Evolutionary conservation across 2,329 filamentous ascomycete genomes (phyloP).

Genomic region (Diaporthe sp.): DNA sequence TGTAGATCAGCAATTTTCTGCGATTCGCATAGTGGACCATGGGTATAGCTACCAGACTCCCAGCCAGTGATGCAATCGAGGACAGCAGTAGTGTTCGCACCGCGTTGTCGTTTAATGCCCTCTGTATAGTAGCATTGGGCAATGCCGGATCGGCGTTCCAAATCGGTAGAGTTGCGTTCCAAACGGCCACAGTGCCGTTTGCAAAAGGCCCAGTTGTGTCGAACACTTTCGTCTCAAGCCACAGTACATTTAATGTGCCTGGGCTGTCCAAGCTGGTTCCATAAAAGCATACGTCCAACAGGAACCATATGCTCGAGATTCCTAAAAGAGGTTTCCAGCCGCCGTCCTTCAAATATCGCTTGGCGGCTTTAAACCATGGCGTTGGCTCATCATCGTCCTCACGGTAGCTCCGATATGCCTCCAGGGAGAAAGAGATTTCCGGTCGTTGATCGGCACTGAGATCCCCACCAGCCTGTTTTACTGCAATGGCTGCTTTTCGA

Average conservation of each 20-base stretch:
- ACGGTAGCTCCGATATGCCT: not conserved
- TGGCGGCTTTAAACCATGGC: conserved; percentile 42
- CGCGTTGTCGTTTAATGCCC: conserved; percentile 37
- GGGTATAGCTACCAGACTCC: conserved; percentile 41
- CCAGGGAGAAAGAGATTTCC: not conserved
- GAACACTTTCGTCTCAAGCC: not conserved
- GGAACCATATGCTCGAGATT: conserved; percentile 65
- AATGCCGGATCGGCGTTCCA: conserved; percentile 44
- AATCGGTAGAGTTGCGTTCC: conserved; percentile 5
- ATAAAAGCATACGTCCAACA: conserved; percentile 70
- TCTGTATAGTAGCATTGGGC: conserved; percentile 44
- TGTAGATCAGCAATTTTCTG: conserved; percentile 38
- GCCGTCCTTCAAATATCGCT: conserved; percentile 49
- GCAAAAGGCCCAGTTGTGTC: not conserved
- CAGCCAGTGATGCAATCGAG: conserved; percentile 42
- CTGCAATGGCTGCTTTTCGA: conserved; percentile 37
- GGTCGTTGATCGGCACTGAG: not conserved
- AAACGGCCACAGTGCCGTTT: conserved; percentile 51
- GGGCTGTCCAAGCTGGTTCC: conserved; percentile 64
- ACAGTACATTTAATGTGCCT: conserved; percentile 50
- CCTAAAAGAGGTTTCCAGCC: conserved; percentile 51
- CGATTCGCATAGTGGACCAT: conserved; percentile 43
- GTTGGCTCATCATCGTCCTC: not conserved
- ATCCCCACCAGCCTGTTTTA: conserved; percentile 13
- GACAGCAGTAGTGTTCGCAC: conserved; percentile 33